Base-by-base conservation (phyloP, 2,329 filamentous ascomycete genomes). In the Aschersonia sp. region DNA sequence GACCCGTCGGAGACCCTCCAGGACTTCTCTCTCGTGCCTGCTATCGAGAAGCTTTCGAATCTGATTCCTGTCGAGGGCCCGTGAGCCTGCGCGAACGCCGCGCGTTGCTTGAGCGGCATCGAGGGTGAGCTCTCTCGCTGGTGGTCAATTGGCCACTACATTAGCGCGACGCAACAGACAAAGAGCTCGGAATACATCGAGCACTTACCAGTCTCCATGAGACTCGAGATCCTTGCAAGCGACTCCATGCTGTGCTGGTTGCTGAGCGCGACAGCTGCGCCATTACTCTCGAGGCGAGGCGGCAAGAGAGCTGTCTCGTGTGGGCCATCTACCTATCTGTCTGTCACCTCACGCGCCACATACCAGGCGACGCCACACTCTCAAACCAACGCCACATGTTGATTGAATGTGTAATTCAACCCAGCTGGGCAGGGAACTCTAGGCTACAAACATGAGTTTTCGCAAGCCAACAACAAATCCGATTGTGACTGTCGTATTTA, bases 41-140 rank as follows among this genome's bases (percentile, higher is more conserved):
- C 89, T 95, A 65, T 97, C 92, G 53, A 98, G 75, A 14, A 97
- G 77, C 69, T 90, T 95, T 72, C 94, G 94, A 61, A 97, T 83
- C 68, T 95, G 88, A 50, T 77, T 73, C n/a, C 81, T 76, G 50
- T 89, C 83, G 53, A 92, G 68, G 43, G 80, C 77, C 47, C 79
- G 78, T 30, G 77, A 72, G 37, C 79, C 71, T 55, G 74, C 72
- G 50, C 79, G 73, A 51, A 74, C 72, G 61, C 71, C 76, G 59
- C 87, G 79, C 56, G 89, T 88, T 57, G 88, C 87, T 65, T 89
- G 87, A 58, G 92, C 90, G 55, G 92, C 92, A 76, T 98, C 92
- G 67, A 98, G 81, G 49, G 92, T 98, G 62, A 98, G 82, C 68
- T 97, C 92, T 67, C 92, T 84, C 62, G 92, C 92, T 95, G 68